Base-by-base conservation (phyloP, 2,329 filamentous ascomycete species). In the Atkinsonella hypoxylon region DNA sequence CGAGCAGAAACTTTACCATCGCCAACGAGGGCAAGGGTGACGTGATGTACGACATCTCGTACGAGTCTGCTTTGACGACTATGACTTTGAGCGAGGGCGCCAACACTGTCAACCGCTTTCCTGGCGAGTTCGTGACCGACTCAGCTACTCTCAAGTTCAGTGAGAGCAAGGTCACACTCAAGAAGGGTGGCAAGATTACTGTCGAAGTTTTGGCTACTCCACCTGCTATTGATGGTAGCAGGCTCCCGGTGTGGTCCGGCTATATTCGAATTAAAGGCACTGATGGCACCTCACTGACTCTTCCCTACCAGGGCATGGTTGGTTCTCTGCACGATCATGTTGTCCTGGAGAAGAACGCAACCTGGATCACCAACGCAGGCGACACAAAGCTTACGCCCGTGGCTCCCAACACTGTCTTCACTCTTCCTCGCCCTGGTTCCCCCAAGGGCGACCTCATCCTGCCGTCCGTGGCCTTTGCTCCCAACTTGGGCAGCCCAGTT, bases 1-100 rank as follows among this genome's bases (percentile, higher is more conserved):
- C 67, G 7, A 67, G 66, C 1, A 64, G 72, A 41, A 71, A 73
- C 56, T 79, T 84, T 58, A 73, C 67, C 34, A 70, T 84, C 54
- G 69, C 63, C 57, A 84, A 84, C 66, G 67, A 69, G 8, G 76
- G 75, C 42, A 64, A 64, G 12, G 64, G 67, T n/a, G 61, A 68
- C 0, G 62, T 80, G 44, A 74, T 72, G 51, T 81, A 80, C 61
- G 66, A 67, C 9, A 62, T 83, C 10, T 67, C 67, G 30, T 68
- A 79, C 50, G 62, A 71, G 9, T 69, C 71, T 1, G 72, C 77
- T 6, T 64, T 71, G 12, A 79, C 78, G 1, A 71, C 72, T 47
- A 82, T 80, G 60, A 77, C 79, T 1, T 63, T 68, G 1, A 57
- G 58, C 17, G 56, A 61, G 3, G 58, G 56, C 22, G 54, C 57